Conservation (phyloP, 208 protist species). For the Acanthamoeba quina region DNA sequence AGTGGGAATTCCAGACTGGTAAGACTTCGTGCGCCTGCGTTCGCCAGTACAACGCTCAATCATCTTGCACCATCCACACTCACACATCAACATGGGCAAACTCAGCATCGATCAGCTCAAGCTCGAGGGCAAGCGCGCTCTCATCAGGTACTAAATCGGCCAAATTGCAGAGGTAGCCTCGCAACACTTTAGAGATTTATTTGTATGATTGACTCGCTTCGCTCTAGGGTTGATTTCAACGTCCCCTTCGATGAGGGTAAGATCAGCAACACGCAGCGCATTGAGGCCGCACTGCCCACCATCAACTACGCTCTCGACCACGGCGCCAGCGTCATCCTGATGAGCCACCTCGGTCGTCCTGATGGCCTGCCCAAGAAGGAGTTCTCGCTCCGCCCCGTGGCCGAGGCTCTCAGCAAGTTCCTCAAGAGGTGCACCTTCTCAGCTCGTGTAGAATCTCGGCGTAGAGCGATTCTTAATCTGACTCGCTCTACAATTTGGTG, state of each 20-base stretch:
- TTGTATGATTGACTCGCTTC: neutral
- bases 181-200: neutral
- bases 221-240: constrained; percentile 97
- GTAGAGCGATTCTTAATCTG: constrained; percentile 1
- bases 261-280: constrained; percentile 96
- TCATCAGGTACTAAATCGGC: constrained; percentile 87
- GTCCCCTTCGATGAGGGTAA: constrained; percentile 94
- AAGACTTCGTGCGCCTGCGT: no score
- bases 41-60: no score
- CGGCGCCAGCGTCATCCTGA: constrained; percentile 89
- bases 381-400: constrained; percentile 95
- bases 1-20: no score
- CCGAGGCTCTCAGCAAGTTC: constrained; percentile 93
- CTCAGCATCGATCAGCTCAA: constrained; percentile 88
- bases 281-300: constrained; percentile 96
- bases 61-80: neutral
- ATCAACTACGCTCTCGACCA: constrained; percentile 95
- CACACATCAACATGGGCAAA: constrained; percentile 78
- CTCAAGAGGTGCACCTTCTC: constrained; percentile 80
- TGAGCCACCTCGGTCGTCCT: constrained; percentile 98
- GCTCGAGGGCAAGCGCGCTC: constrained; percentile 94
- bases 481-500: neutral
- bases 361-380: constrained; percentile 93
- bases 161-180: neutral
- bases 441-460: constrained; percentile 77